Conservation (phyloP, 176 grass and related monocot genomes). For the Triticum dicoccoides region DNA sequence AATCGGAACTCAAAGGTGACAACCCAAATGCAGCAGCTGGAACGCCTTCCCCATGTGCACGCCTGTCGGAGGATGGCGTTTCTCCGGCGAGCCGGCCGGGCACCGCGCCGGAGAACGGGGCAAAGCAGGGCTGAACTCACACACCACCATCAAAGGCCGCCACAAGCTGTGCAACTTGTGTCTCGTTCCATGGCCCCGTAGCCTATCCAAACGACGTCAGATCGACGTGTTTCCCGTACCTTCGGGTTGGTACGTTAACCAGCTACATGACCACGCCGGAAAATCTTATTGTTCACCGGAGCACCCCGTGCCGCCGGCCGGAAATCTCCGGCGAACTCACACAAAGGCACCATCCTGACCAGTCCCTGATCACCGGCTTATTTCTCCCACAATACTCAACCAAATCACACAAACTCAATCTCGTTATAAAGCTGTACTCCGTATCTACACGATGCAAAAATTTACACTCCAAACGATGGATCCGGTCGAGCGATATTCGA, state of each 20-base stretch:
- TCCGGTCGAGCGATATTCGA: background rate
- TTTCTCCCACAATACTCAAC: conserved; percentile 20
- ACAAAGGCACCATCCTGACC: conserved; percentile 51
- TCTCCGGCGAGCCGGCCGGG: conserved; percentile 30
- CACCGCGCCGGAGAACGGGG: background rate
- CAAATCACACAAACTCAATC: background rate
- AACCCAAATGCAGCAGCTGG: conserved; percentile 31
- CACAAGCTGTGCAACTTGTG: conserved; percentile 43
- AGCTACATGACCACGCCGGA: background rate
- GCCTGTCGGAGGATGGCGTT: background rate
- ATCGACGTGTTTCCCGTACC: background rate
- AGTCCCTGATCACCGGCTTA: conserved; percentile 18
- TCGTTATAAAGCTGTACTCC: conserved; percentile 31
- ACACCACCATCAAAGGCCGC: background rate
- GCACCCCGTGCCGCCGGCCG: conserved; percentile 22
- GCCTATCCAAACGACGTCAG: background rate
- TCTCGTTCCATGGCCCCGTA: background rate
- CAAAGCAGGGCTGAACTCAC: conserved; percentile 13
- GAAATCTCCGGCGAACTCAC: conserved; percentile 62
- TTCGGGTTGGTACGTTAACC: background rate
- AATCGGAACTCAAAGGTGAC: fast-evolving
- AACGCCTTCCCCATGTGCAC: background rate
- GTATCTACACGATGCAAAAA: background rate
- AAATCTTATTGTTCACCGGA: background rate
- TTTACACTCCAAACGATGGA: fast-evolving